Percentiles rank a stretch among this genome's conserved stretches.
These are phyloP conservation scores for Alternaria tenuissima DNA, from an alignment of 2,329 filamentous ascomycete genomes.

Conservation along the genomic window DNA sequence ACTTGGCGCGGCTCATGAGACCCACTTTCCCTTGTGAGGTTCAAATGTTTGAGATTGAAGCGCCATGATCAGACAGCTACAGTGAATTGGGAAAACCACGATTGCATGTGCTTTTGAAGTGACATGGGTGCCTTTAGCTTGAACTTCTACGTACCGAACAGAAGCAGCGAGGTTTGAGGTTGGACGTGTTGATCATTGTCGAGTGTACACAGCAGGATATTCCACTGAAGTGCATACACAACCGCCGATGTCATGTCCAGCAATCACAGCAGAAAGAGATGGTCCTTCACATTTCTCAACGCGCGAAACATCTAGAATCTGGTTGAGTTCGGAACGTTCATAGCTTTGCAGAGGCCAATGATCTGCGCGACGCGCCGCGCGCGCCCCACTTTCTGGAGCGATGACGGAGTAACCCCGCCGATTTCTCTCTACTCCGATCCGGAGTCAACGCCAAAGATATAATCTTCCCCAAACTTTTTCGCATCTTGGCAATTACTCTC, in stretches of 20 bases:
- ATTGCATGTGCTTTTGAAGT: fast-evolving
- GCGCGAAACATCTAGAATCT: not conserved
- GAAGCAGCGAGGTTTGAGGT: not conserved
- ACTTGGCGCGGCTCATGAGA: constrained; percentile 10
- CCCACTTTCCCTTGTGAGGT: constrained; percentile 29
- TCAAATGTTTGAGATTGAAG: not conserved
- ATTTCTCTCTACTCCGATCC: constrained; percentile 41
- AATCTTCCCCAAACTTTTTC: constrained; percentile 27
- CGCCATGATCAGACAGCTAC: not conserved
- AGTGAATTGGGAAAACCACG: not conserved
- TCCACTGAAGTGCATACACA: not conserved
- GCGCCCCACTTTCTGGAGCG: constrained; percentile 34
- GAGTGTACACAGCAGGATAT: not conserved
- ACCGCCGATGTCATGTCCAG: too few relatives aligned
- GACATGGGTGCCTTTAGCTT: too few relatives aligned
- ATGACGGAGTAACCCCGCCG: constrained; percentile 45
- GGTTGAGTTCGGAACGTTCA: not conserved
- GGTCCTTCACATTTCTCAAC: not conserved
- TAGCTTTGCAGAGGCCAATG: not conserved
- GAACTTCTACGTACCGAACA: not conserved
- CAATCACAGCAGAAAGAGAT: fast-evolving
- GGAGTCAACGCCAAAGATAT: constrained; percentile 41
- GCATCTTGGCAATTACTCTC: constrained; percentile 12
- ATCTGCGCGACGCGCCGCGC: constrained; percentile 9
- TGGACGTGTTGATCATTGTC: not conserved